phyloP scores from a whole-genome alignment of 2,329 filamentous ascomycete species.

The Penicillium concentricum region DNA sequence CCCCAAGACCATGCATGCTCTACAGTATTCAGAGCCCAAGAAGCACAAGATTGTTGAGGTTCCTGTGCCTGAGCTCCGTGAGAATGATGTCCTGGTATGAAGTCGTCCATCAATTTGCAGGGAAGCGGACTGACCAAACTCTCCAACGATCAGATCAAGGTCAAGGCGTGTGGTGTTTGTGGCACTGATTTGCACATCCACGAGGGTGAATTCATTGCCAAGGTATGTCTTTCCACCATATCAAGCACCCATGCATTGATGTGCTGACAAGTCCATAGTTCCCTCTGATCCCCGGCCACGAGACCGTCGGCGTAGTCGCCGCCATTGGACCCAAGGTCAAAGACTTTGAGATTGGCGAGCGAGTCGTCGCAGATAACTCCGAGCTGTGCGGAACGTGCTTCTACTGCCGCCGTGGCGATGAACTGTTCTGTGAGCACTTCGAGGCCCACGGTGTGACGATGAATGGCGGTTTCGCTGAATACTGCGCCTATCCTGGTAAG shows the following conservation, averaged over 20 bases:
- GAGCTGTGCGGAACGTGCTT: constrained; percentile 70
- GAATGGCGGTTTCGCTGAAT: constrained; percentile 71
- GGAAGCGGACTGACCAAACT: not conserved
- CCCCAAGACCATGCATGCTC: constrained; percentile 17
- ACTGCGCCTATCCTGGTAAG: constrained; percentile 54
- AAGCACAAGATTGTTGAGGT: constrained; percentile 13
- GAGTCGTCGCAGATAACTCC: constrained; percentile 56
- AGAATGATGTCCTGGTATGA: constrained; percentile 18
- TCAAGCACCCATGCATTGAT: not conserved
- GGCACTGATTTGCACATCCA: constrained; percentile 56
- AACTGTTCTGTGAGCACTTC: constrained; percentile 67
- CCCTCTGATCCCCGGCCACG: constrained; percentile 66
- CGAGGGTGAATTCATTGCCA: constrained; percentile 64
- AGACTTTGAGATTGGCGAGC: constrained; percentile 60
- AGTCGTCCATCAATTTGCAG: not conserved
- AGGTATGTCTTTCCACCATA: constrained; percentile 34
- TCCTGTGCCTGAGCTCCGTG: constrained; percentile 15
- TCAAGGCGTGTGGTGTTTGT: constrained; percentile 65
- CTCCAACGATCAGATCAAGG: constrained; percentile 44
- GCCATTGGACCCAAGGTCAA: constrained; percentile 59
- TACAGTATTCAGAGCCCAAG: constrained; percentile 17
- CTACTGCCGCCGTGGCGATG: constrained; percentile 68
- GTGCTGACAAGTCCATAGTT: constrained; percentile 45
- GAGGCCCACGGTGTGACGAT: constrained; percentile 59
- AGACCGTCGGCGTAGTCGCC: constrained; percentile 65